Percentiles rank a stretch among this genome's conserved stretches.
Evolutionary conservation across 2,329 filamentous ascomycete genomes (phyloP).

Genomic region (Colletotrichum sp.): DNA sequence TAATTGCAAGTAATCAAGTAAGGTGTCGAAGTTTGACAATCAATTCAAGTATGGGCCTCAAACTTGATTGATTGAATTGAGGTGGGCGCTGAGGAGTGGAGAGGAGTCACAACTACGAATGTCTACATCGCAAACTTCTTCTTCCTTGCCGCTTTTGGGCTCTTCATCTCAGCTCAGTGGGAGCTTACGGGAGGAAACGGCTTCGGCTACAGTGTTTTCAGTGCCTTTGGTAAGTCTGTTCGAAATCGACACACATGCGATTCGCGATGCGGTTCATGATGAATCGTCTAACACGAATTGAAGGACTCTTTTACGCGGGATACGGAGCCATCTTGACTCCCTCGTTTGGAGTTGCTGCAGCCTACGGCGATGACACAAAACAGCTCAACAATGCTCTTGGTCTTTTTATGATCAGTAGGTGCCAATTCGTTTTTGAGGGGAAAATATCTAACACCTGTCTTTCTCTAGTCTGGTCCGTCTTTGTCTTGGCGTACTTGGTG

Average conservation of each 20-base stretch:
- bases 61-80: too few species aligned
- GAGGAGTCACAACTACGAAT: slow-evolving; percentile 53
- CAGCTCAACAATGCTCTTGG: slow-evolving; percentile 30
- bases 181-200: slow-evolving; percentile 56
- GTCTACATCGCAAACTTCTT: slow-evolving; percentile 61
- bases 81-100: too few species aligned
- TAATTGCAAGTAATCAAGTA: too few species aligned
- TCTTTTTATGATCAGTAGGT: slow-evolving; percentile 27
- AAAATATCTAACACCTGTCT: background rate
- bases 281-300: background rate
- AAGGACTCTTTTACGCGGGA: slow-evolving; percentile 28
- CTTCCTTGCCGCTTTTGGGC: slow-evolving; percentile 51
- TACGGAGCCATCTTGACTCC: slow-evolving; percentile 28
- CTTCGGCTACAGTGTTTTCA: slow-evolving; percentile 57
- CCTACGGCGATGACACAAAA: slow-evolving; percentile 25
- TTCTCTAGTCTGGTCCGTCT: slow-evolving; percentile 26
- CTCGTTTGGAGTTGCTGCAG: slow-evolving; percentile 25
- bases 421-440: background rate
- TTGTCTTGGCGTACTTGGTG: slow-evolving; percentile 26
- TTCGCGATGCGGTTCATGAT: background rate
- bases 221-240: slow-evolving; percentile 49
- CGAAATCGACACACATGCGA: background rate
- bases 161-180: slow-evolving; percentile 61
- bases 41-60: too few species aligned
- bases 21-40: too few species aligned